A percentile compares a stretch with the other conserved stretches of the same genome.
Evolutionary conservation across 140 eudicot species (phyloP).

Genomic region (Stevia rebaudiana): DNA sequence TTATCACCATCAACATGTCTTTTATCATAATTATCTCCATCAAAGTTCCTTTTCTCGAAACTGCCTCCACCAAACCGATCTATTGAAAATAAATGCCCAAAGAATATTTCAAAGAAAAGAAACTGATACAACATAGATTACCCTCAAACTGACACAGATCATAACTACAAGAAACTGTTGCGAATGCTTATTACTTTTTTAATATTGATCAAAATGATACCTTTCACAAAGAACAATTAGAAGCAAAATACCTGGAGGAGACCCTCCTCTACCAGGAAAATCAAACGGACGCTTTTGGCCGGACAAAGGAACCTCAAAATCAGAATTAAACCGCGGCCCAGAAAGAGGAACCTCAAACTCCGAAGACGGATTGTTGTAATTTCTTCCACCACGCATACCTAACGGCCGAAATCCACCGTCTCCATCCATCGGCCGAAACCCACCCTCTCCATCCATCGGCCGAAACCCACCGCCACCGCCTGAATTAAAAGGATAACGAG

Average conservation of each 20-base stretch:
- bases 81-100: constrained; percentile 13
- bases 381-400: constrained; percentile 25
- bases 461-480: constrained; percentile 40
- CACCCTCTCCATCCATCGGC: constrained; percentile 41
- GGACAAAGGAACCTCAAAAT: constrained; percentile 37
- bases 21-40: constrained; percentile 59
- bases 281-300: constrained; percentile 86
- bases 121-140: neutral
- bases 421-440: constrained; percentile 40
- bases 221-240: neutral
- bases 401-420: constrained; percentile 38
- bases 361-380: constrained; percentile 26
- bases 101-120: neutral
- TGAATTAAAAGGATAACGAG: constrained; percentile 41
- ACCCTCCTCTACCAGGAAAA: constrained; percentile 50
- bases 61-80: constrained; percentile 31
- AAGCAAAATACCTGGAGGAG: constrained; percentile 37
- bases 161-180: neutral
- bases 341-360: constrained; percentile 44
- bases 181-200: neutral
- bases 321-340: constrained; percentile 73
- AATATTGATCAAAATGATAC: neutral
- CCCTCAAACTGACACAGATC: neutral
- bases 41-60: constrained; percentile 38
- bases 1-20: constrained; percentile 26